Base-by-base conservation (phyloP, 768 basidiomycete genomes). In the Pleurotus giganteus region DNA sequence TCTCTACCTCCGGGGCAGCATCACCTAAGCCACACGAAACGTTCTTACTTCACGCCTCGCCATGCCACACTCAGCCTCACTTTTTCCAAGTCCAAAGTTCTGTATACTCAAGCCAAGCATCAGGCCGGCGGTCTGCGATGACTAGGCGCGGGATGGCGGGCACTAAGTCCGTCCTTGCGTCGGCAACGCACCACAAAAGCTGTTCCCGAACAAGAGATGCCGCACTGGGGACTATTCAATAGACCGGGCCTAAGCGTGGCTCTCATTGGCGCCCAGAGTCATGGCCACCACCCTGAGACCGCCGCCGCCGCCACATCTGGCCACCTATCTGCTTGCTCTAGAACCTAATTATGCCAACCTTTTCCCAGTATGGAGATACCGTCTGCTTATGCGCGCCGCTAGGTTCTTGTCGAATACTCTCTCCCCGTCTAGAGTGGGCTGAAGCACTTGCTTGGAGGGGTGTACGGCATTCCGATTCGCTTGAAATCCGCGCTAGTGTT, bases 301-400 rank as follows among this genome's bases (percentile, higher is more conserved):
- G 49, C 32, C 32, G 32, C 49, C 49, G 49, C 49, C 49, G 49
- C 49, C 49, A 50, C 49, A 50, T 50, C 49, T 50, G 49, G 21
- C 26, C 34, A 9, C 31, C 32, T 34, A 50, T 50, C 49, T 50
- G 34, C 34, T 15, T 28, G 19, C 31, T 28, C 49, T 50, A 36
- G 36, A 36, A 17, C 32, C 24, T 32, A 36, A 50, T 36, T 36
- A 23, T 24, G 32, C n/a, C 19, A 7, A 3, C 21, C n/a, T 23
- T 45, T 23, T 50, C 49, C n/a, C 49, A 50, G 19, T 31, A n/a
- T 13, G 4, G 24, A 24, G 15, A 36, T 41, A 17, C 39, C 5
- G 12, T 41, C 5, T 41, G n/a, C 7, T 11, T 7, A 41, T 41
- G 34, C 11, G 19, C 19, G 9, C 39, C 9, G n/a, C n/a, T n/a